These are phyloP conservation scores for Trichosporon sp. DNA, from an alignment of 1,284 basidiomycete species.

Conservation along the genomic window DNA sequence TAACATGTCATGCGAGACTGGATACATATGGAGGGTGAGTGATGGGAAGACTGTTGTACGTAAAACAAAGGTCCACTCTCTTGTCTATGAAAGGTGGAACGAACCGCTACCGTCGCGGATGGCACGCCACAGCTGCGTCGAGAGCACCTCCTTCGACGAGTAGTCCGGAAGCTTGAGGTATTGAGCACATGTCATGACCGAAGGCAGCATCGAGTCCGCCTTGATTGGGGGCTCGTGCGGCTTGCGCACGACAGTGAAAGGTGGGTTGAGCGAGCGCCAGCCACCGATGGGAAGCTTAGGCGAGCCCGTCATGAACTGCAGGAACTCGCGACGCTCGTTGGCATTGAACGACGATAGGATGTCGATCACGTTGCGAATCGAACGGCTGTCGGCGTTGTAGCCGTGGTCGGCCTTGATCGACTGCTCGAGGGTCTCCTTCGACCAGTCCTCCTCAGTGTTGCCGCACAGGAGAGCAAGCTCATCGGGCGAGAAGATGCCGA, in stretches of 20 bases:
- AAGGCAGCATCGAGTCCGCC: conserved; percentile 78
- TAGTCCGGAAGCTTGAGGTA: conserved; percentile 93
- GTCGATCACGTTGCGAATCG: conserved; percentile 79
- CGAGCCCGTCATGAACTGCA: conserved; percentile 97
- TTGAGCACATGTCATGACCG: conserved; percentile 27
- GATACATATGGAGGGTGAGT: not conserved
- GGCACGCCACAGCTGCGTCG: conserved; percentile 69
- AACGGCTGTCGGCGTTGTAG: conserved; percentile 86
- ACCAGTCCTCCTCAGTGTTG: conserved; percentile 93
- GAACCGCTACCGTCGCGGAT: conserved; percentile 87
- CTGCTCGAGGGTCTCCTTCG: conserved; percentile 76
- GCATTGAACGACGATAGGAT: conserved; percentile 77
- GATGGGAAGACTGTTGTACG: not conserved
- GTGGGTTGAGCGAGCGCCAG: conserved; percentile 89
- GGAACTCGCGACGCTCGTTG: conserved; percentile 71
- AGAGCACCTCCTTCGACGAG: conserved; percentile 72
- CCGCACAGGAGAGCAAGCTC: conserved; percentile 92
- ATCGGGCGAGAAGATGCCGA: conserved; percentile 87
- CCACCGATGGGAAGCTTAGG: conserved; percentile 91
- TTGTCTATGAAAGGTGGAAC: conserved; percentile 82
- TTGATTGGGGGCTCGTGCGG: conserved; percentile 83
- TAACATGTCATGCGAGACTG: not conserved
- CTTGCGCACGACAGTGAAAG: conserved; percentile 93
- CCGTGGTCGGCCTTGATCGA: conserved; percentile 96
- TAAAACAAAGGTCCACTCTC: not conserved